These are phyloP conservation scores for Fusarium duplospermum DNA, from an alignment of 2,329 filamentous ascomycete species.

Conservation along the genomic window DNA sequence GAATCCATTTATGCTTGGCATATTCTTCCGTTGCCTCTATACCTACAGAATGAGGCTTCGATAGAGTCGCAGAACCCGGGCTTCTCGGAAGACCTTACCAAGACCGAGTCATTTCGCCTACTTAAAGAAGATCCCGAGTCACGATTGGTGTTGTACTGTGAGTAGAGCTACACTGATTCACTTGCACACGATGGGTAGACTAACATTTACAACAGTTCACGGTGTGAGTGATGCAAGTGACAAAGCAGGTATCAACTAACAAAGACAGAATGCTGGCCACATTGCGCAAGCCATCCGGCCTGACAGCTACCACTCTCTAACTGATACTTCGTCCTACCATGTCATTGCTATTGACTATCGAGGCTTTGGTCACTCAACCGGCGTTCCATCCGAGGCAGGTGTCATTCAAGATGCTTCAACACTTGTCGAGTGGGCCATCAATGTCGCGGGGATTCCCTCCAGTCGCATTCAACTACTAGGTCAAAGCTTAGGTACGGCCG, in stretches of 20 bases:
- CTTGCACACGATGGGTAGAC: not conserved
- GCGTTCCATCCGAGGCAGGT: conserved; percentile 82
- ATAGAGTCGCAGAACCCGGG: conserved; percentile 66
- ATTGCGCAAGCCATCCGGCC: conserved; percentile 83
- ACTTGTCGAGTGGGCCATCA: conserved; percentile 77
- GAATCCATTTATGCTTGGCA: conserved; percentile 91
- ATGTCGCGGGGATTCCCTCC: conserved; percentile 72
- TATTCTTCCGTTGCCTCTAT: conserved; percentile 82
- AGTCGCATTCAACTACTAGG: conserved; percentile 83
- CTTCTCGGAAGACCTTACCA: conserved; percentile 64
- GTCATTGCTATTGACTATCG: conserved; percentile 92
- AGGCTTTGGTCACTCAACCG: conserved; percentile 84
- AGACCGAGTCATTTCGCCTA: conserved; percentile 69
- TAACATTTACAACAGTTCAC: conserved; percentile 61
- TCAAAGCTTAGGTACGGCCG: conserved; percentile 89
- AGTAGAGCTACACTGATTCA: conserved; percentile 44
- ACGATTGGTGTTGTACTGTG: conserved; percentile 73
- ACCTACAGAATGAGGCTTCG: conserved; percentile 75
- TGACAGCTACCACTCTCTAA: conserved; percentile 80
- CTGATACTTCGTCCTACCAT: conserved; percentile 79
- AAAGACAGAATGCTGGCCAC: conserved; percentile 81
- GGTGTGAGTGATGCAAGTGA: conserved; percentile 61
- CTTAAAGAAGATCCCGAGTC: conserved; percentile 72
- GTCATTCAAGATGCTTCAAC: conserved; percentile 83
- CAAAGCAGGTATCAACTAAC: conserved; percentile 27